Base-by-base conservation (phyloP, 2,329 filamentous ascomycete genomes). In the Helicocarpus griseus region DNA sequence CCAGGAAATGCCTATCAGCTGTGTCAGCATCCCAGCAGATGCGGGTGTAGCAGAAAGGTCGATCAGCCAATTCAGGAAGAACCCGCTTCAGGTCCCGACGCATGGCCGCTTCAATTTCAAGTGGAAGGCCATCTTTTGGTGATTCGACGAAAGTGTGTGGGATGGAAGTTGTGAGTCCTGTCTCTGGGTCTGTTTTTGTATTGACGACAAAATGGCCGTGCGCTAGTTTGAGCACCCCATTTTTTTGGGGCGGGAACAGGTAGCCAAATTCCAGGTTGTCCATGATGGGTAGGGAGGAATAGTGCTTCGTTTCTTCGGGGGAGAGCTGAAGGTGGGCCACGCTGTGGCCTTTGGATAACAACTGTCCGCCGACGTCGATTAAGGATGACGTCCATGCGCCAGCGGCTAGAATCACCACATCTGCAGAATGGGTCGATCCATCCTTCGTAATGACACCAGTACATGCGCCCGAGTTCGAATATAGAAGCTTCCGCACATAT, bases 311-410 rank as follows among this genome's bases (percentile, higher is more conserved):
- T 59, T 80, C 77, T 6, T 72, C 66, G 0, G 62, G 57, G 0
- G 69, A 72, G 64, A 80, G 72, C 19, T 68, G 64, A 29, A 80
- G 73, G 55, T 79, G 76, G 5, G 69, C 73, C 1, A 80, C 60
- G 19, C 76, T 79, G 75, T 76, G 78, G 1, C 76, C 75, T 3
- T 75, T 79, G 2, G 76, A 74, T n/a, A 74, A 67, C 7, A 80
- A 61, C 56, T 80, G 77, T 31, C 71, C 66, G 58, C 77, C 68
- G 53, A 78, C 73, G 53, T 79, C 73, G 1, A 80, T 60, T 0
- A 80, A 60, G 2, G 61, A 59, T 31, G 73, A 69, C 14, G 73
- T 73, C 36, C 68, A 69, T 13, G 77, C 77, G 3, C 77, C 77
- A 2, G 75, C 73, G 14, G 72, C 68, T 11, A 80, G 65, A 22